Conservation (phyloP, 2,329 filamentous ascomycete species). For the Diaporthe destruens region DNA sequence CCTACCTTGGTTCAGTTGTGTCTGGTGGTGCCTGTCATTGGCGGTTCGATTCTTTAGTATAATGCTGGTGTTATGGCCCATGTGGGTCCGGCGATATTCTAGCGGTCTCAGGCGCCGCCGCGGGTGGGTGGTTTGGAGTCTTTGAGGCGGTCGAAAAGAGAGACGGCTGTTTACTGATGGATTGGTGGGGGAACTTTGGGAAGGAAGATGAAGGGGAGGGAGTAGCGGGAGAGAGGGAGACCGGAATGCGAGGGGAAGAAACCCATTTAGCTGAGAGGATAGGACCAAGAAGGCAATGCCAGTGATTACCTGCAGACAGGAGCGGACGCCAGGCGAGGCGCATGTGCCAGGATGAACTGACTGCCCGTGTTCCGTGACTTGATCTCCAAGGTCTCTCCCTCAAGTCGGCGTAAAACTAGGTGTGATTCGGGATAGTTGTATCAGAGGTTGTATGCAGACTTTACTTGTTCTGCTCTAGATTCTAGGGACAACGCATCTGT, state of each 20-base stretch:
- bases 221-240: background rate
- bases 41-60: background rate
- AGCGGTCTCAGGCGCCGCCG: background rate
- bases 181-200: background rate
- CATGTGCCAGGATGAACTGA: background rate
- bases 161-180: background rate
- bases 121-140: background rate
- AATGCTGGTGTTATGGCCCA: conserved; percentile 11
- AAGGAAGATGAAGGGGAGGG: background rate
- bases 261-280: background rate
- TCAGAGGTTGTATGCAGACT: background rate
- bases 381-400: background rate
- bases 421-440: background rate
- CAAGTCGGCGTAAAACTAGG: background rate
- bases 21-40: background rate
- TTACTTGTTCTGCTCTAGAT: conserved; percentile 18
- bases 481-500: background rate
- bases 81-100: background rate
- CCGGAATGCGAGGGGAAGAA: background rate
- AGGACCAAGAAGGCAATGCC: background rate
- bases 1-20: background rate
- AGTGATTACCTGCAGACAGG: background rate
- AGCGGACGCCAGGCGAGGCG: background rate
- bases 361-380: background rate
- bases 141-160: too few species aligned